These are phyloP conservation scores for Phytophthora citricola DNA, from an alignment of 352 stramenopile genomes.

Conservation along the genomic window DNA sequence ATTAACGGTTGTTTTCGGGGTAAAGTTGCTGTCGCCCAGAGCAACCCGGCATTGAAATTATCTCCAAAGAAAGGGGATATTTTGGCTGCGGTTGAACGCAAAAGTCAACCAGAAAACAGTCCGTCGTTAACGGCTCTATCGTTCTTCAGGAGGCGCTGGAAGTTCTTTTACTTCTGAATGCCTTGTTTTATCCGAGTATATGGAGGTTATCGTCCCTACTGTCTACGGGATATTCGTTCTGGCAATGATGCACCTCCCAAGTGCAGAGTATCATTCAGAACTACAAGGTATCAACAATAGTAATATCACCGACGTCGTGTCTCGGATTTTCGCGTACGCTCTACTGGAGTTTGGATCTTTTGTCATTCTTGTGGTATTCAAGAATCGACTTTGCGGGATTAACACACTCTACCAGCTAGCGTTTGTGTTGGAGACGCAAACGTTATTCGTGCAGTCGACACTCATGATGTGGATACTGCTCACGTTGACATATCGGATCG, in stretches of 20 bases:
- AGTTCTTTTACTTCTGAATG: constrained; percentile 43
- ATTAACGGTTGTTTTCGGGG: neutral
- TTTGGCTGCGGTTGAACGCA: neutral
- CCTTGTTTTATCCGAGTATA: constrained; percentile 48
- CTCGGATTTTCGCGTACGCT: constrained; percentile 31
- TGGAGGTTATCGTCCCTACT: constrained; percentile 40
- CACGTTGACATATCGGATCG: constrained; percentile 27
- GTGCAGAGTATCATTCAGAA: constrained; percentile 43
- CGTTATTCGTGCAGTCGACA: constrained; percentile 30
- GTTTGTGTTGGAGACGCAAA: constrained; percentile 49
- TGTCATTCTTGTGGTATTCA: constrained; percentile 20
- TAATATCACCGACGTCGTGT: constrained; percentile 5
- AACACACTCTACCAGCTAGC: constrained; percentile 34
- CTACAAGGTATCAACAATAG: constrained; percentile 11
- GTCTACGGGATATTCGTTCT: constrained; percentile 35
- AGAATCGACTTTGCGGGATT: constrained; percentile 24
- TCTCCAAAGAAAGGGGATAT: constrained; percentile 3
- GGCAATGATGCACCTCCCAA: constrained; percentile 31
- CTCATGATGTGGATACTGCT: constrained; percentile 39
- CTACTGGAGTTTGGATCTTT: constrained; percentile 40
- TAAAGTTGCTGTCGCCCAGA: neutral
- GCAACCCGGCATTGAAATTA: too few species aligned
- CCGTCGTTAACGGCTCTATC: constrained; percentile 3
- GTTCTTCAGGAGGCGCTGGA: constrained; percentile 26
- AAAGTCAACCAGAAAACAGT: constrained; percentile 11